Conservation (phyloP, 108 stramenopile species). For the Cyclotella choctawhatcheeana region DNA sequence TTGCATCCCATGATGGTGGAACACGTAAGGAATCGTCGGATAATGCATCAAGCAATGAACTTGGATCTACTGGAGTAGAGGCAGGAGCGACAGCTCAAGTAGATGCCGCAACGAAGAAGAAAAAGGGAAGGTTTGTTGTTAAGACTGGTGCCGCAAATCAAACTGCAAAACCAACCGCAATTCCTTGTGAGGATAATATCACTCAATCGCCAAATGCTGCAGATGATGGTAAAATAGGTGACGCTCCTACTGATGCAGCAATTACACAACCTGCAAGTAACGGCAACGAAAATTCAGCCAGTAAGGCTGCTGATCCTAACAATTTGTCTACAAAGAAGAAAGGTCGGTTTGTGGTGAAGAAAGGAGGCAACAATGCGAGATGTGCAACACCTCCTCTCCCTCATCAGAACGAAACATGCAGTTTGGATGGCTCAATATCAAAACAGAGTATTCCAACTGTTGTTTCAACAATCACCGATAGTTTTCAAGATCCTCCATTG, state of each 20-base stretch:
- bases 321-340: slow-evolving; percentile 33
- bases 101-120: slow-evolving; percentile 20
- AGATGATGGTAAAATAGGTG: no score
- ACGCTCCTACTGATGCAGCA: no score
- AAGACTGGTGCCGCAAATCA: slow-evolving; percentile 21
- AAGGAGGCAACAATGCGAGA: slow-evolving; percentile 13
- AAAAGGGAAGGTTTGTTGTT: slow-evolving; percentile 45
- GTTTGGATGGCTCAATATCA: background rate
- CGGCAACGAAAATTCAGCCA: background rate
- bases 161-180: background rate
- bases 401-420: background rate
- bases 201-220: no score
- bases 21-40: background rate
- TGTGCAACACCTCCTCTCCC: background rate
- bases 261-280: no score
- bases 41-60: background rate
- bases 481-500: background rate
- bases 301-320: background rate
- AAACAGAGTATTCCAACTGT: background rate
- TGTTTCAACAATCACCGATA: slow-evolving; percentile 1
- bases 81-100: background rate
- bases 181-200: background rate
- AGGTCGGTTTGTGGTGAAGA: slow-evolving; percentile 37
- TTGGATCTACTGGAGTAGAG: slow-evolving; percentile 1
- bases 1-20: background rate